These are phyloP conservation scores for Climacium dendroides DNA, from an alignment of 225 moss, liverwort and hornwort species.

Conservation along the genomic window DNA sequence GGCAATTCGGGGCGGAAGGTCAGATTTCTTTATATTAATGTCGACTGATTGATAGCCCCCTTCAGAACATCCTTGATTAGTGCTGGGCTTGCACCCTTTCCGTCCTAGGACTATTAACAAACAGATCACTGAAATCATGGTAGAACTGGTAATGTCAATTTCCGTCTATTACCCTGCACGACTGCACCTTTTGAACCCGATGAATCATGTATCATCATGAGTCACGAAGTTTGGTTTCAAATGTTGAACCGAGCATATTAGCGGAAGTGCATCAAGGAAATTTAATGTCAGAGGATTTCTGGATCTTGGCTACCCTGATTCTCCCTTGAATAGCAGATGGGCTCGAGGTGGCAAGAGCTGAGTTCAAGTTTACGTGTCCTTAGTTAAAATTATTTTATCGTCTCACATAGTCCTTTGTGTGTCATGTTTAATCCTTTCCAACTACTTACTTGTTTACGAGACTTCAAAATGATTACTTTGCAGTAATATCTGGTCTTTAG, in stretches of 20 bases:
- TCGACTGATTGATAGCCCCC: background rate
- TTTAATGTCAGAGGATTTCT: background rate
- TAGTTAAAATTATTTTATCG: background rate
- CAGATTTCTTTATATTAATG: background rate
- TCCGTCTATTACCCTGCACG: background rate
- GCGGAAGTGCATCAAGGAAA: background rate
- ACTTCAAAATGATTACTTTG: background rate
- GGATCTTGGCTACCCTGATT: background rate
- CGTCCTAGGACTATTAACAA: background rate
- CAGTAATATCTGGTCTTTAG: background rate
- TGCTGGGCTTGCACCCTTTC: background rate
- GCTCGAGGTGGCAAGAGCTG: background rate
- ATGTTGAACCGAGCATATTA: background rate
- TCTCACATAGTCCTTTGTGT: background rate
- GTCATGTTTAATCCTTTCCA: background rate
- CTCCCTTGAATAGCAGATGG: background rate
- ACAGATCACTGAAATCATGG: background rate
- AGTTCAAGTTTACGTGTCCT: background rate
- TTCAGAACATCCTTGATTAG: background rate
- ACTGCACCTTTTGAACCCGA: background rate
- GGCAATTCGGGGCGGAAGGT: slow-evolving; percentile 95
- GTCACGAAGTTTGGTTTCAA: background rate
- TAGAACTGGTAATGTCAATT: background rate
- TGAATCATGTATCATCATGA: background rate
- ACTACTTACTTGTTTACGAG: background rate